Evolutionary conservation across 163 green algal species (phyloP), one percentile per base, ranked within the genome.

Genomic region (Scenedesmus sp.): DNA sequence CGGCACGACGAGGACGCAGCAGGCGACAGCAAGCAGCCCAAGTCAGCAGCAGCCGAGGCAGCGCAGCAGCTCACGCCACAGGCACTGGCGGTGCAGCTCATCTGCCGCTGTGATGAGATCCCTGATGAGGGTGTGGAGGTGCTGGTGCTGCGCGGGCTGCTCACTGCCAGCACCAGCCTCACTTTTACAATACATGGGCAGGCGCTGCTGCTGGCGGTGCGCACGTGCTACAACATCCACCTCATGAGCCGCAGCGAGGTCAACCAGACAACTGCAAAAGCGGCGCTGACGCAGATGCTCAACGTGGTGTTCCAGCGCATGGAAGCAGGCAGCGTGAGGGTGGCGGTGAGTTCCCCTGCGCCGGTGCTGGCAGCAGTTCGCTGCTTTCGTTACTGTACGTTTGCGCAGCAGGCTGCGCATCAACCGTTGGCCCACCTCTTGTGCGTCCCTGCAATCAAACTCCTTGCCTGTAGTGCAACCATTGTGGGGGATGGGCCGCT

Each of bases 201-300:
- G 76, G 95, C 94, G 52, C 93, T 97, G 88, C 93, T 97, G 90
- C 94, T 98, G 93, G 95, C 95, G 12, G 95, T 99, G 86, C 95
- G 97, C 54, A 97, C 97, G 23, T 98, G 96, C 94, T 99, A 99
- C 96, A 99, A 99, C 94, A 98, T 99, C 87, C 99, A 98, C 96
- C 94, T 99, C 64, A 97, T 97, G 94, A 97, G 94, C 74, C 97
- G 97, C 86, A 96, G 90, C 23, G 97, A 99, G 70, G 96, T 99
- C 55, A 99, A 99, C 93, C 98, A 99, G 93, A 97, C 95, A 56
- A 99, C 98, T 1, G 98, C 98, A 56, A 99, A 99, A 94, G 98
- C 98, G 1, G 96, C 96, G 34, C 95, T 99, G 3, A 99, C 97
- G 56, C 98, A 99, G 85, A 99, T 99, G 96, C 94, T 99, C 12